Percentiles rank a stretch among this genome's conserved stretches.
phyloP scores from a whole-genome alignment of 148 eudicot genomes.

The Chenopodium berlandieri region DNA sequence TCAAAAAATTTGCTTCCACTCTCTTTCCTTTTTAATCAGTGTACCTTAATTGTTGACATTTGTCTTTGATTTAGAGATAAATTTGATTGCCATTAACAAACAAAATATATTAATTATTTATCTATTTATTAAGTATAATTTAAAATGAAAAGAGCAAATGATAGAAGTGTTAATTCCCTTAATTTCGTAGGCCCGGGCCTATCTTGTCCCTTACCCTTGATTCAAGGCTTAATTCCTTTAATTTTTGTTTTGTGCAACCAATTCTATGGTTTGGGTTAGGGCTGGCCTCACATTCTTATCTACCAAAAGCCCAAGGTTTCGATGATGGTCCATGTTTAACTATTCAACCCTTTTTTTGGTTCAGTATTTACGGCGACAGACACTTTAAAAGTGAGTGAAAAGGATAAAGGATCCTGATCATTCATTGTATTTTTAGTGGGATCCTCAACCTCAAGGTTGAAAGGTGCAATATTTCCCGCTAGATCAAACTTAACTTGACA shows the following conservation, averaged over 20 bases:
- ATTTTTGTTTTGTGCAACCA: no score
- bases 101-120: not conserved
- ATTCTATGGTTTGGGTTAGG: not conserved
- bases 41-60: slow-evolving; percentile 11
- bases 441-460: no score
- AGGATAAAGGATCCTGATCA: no score
- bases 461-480: no score
- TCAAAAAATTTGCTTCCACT: not conserved
- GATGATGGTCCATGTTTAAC: no score
- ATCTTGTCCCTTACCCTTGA: not conserved
- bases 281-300: not conserved
- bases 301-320: not conserved
- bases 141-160: no score
- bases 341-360: no score
- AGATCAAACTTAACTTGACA: no score
- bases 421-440: no score
- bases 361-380: no score
- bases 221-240: not conserved
- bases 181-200: not conserved
- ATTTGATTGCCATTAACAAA: slow-evolving; percentile 4
- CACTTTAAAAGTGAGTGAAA: no score
- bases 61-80: not conserved
- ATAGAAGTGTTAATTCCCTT: not conserved
- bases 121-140: no score
- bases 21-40: not conserved